Evolutionary conservation across 2,329 filamentous ascomycete species (phyloP).

Genomic region (Neophaeococcomyces mojaviensis): DNA sequence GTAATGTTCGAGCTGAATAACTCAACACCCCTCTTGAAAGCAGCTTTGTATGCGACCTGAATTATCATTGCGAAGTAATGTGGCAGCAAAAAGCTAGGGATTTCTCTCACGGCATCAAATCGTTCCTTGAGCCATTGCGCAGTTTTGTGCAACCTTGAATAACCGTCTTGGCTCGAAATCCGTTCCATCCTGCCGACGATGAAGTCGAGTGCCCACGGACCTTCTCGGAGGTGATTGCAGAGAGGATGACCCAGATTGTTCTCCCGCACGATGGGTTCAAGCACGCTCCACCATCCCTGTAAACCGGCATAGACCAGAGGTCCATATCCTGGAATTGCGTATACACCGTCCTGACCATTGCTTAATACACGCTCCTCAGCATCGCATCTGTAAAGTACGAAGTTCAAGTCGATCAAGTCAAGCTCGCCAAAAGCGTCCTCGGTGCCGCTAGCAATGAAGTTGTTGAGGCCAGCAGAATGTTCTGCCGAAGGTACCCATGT

Average conservation of each 20-base stretch:
- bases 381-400: slow-evolving; percentile 83
- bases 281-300: slow-evolving; percentile 96
- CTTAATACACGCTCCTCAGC: slow-evolving; percentile 78
- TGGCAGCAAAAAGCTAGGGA: slow-evolving; percentile 84
- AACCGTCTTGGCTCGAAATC: slow-evolving; percentile 56
- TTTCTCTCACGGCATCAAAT: slow-evolving; percentile 73
- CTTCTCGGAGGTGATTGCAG: slow-evolving; percentile 84
- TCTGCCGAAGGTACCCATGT: slow-evolving; percentile 90
- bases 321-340: slow-evolving; percentile 76
- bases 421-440: slow-evolving; percentile 69
- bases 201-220: slow-evolving; percentile 89
- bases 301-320: slow-evolving; percentile 87
- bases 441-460: slow-evolving; percentile 74
- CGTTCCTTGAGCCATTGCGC: slow-evolving; percentile 74
- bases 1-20: slow-evolving; percentile 71
- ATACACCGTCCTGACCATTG: slow-evolving; percentile 74
- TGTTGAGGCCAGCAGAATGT: slow-evolving; percentile 74
- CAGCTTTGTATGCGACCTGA: slow-evolving; percentile 78
- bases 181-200: slow-evolving; percentile 70
- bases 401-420: slow-evolving; percentile 78
- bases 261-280: slow-evolving; percentile 74
- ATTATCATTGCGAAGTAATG: slow-evolving; percentile 88
- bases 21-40: slow-evolving; percentile 67
- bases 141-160: slow-evolving; percentile 56
- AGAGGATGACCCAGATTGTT: slow-evolving; percentile 91